Conservation (phyloP, 75 land plant genomes). For the Pinus albicaulis region DNA sequence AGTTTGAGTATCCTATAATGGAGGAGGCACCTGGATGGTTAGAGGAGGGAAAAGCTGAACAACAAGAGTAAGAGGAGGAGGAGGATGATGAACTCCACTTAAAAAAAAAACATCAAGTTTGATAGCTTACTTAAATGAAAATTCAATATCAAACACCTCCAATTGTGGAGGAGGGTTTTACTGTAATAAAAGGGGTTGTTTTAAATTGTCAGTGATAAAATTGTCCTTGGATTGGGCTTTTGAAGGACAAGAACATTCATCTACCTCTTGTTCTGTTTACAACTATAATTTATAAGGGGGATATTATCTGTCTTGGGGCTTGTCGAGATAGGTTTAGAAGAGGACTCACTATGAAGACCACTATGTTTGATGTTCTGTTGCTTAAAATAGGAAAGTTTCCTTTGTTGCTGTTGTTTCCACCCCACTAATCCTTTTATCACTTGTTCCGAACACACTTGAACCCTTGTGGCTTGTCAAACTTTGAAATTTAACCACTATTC, state of each 20-base stretch:
- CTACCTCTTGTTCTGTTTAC: background rate
- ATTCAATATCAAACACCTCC: background rate
- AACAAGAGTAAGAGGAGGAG: no score
- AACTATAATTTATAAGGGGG: background rate
- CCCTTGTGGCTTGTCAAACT: no score
- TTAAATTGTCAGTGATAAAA: background rate
- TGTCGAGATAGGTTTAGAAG: background rate
- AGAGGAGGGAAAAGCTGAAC: no score
- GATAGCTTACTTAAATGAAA: background rate
- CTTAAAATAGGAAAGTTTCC: background rate
- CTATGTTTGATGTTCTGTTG: background rate
- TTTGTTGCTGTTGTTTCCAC: background rate
- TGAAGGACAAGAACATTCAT: background rate
- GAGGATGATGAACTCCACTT: no score
- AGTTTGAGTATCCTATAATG: no score
- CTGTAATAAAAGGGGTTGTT: background rate
- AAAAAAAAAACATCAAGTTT: no score
- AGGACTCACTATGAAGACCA: background rate
- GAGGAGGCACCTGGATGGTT: no score
- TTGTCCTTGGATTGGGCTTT: background rate
- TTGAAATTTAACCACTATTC: no score
- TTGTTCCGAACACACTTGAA: background rate
- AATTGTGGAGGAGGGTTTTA: background rate
- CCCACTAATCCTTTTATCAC: background rate
- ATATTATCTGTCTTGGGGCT: background rate